Evolutionary conservation across 208 protist genomes (phyloP).

Genomic region (Trypanosoma melophagium): DNA sequence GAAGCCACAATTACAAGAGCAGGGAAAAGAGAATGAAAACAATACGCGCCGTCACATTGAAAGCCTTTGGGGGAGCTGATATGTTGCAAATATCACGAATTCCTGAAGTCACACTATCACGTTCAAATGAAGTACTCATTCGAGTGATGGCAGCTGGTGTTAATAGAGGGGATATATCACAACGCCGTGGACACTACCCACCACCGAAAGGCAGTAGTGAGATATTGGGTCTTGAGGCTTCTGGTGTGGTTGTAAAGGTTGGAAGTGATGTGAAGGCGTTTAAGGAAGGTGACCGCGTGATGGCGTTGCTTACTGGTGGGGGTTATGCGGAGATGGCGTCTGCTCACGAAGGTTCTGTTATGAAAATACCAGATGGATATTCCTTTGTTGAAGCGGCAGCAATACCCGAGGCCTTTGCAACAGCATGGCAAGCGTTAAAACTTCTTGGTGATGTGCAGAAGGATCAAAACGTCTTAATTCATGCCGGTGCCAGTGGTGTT

Average conservation of each 20-base stretch:
- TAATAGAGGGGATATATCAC: constrained; percentile 84
- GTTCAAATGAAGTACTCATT: constrained; percentile 72
- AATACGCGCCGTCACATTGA: constrained; percentile 80
- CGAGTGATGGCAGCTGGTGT: constrained; percentile 85
- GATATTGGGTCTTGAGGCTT: constrained; percentile 90
- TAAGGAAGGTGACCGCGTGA: constrained; percentile 85
- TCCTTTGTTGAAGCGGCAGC: constrained; percentile 87
- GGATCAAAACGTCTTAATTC: constrained; percentile 81
- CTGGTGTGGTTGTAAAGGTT: constrained; percentile 75
- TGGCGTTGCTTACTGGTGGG: constrained; percentile 84
- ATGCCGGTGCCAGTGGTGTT: constrained; percentile 89
- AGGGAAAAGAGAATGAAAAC: constrained; percentile 39
- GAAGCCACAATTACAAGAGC: not conserved
- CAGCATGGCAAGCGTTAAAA: constrained; percentile 89
- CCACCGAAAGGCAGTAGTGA: constrained; percentile 76
- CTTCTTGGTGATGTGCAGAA: constrained; percentile 57
- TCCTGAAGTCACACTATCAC: constrained; percentile 34
- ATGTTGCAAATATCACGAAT: constrained; percentile 63
- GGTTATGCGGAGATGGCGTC: constrained; percentile 91
- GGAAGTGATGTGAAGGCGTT: constrained; percentile 57
- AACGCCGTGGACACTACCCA: constrained; percentile 86
- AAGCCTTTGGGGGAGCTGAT: constrained; percentile 63
- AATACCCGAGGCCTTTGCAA: constrained; percentile 92
- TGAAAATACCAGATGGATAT: constrained; percentile 80
- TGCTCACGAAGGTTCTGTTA: constrained; percentile 69